Evolutionary conservation across 1,139 yeast species (phyloP), one percentile per base, ranked within the genome.

Genomic region (Nakaseomyces glabratus): DNA sequence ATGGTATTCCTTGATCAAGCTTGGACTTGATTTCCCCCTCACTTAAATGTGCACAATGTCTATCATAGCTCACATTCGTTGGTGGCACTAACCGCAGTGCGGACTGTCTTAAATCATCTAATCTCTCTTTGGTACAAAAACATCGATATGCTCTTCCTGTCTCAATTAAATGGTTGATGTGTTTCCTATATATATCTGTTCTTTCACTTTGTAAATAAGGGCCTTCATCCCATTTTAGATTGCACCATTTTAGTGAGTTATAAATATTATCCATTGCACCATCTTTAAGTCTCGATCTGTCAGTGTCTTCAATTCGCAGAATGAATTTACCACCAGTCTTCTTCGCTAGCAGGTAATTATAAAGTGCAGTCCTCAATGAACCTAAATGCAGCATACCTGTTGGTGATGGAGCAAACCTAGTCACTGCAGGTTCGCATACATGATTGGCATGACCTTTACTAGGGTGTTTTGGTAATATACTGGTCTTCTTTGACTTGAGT

Each of bases 401-500:
- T 1, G 99, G 99, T 2, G 97, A 88, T 1, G 99, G 98, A 0
- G 99, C 99, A 61, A 90, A 90, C 46, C 99, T 63, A 1, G 97
- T 85, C 43, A 95, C 61, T 0, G 79, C 95, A 0, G 95, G 93
- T 0, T 49, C 33, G n/a, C n/a, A n/a, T n/a, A n/a, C n/a, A n/a
- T n/a, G n/a, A 1, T 43, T 42, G 1, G 78, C 76, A 25, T 71
- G 77, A 3, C 63, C 49, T 14, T 61, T 14, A 22, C 21, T 4
- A n/a, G 21, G 15, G 8, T 23, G 6, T 10, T 20, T 29, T 4
- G 10, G 13, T 3, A 20, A n/a, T 4, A 26, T 5, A 15, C 30
- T 26, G 8, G 30, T 26, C 7, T 11, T 17, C n/a, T 18, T 26
- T 4, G 18, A 18, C n/a, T n/a, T n/a, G n/a, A n/a, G n/a, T n/a